Evolutionary conservation across 1,139 yeast species (phyloP).

Genomic region (Taphrina pruni): DNA sequence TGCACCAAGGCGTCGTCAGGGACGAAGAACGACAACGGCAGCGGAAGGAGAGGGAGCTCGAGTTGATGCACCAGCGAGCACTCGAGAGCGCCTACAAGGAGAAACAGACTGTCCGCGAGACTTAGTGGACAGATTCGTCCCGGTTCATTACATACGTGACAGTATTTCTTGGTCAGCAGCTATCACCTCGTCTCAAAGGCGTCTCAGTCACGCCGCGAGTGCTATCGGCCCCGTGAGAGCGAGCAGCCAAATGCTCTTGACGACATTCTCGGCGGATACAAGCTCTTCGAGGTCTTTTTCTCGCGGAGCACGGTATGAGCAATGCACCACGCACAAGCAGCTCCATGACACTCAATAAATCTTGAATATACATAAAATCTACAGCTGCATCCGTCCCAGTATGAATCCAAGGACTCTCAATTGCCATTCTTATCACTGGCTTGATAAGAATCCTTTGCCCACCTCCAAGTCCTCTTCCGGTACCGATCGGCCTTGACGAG

Average conservation of each 20-base stretch:
- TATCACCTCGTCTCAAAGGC: too few species aligned
- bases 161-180: too few species aligned
- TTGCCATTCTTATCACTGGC: constrained; percentile 4
- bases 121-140: not conserved
- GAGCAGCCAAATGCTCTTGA: too few species aligned
- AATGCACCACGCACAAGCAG: too few species aligned
- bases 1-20: constrained; percentile 47
- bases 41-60: constrained; percentile 45
- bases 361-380: not conserved
- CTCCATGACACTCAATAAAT: not conserved
- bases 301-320: too few species aligned
- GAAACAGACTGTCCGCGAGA: constrained; percentile 30
- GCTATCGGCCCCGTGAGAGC: too few species aligned
- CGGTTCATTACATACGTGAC: not conserved
- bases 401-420: not conserved
- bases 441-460: constrained; percentile 38
- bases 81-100: constrained; percentile 46
- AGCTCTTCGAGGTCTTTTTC: too few species aligned
- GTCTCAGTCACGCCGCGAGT: too few species aligned
- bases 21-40: constrained; percentile 47
- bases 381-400: not conserved
- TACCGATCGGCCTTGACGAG: constrained; percentile 40
- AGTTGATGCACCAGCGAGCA: constrained; percentile 45
- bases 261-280: too few species aligned
- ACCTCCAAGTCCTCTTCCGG: constrained; percentile 30